phyloP scores from a whole-genome alignment of 495 filamentous ascomycete genomes.

The Aspergillus heteromorphus region DNA sequence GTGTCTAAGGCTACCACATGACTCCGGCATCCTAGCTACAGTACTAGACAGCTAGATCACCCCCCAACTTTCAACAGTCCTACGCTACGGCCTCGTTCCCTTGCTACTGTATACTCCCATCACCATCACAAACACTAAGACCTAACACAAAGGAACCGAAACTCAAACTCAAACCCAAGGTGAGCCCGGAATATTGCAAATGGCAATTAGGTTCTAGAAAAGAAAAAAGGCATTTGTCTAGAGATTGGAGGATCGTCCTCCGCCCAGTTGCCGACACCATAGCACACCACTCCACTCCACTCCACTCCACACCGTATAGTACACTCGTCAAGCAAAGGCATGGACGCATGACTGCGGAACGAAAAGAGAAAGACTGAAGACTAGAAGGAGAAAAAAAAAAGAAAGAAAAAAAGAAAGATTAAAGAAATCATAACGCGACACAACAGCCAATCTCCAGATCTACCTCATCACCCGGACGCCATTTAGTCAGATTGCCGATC shows the following conservation, averaged over 20 bases:
- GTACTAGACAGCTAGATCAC: no score
- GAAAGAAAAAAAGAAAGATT: conserved; percentile 1
- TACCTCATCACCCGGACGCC: conserved; percentile 17
- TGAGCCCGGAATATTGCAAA: no score
- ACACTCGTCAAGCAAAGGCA: conserved; percentile 9
- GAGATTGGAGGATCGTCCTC: no score
- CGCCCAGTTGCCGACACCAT: no score
- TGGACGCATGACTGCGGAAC: conserved; percentile 3
- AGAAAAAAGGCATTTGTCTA: no score
- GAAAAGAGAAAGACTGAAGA: neutral
- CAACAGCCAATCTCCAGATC: conserved; percentile 14
- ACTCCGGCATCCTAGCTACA: no score
- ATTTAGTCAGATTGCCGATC: conserved; percentile 7
- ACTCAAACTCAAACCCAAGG: no score
- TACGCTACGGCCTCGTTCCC: neutral
- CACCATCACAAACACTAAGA: no score
- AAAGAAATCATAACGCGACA: neutral
- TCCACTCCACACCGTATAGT: conserved; percentile 16
- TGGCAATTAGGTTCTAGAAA: no score
- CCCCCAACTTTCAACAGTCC: neutral
- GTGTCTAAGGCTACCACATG: no score
- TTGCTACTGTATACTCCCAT: neutral
- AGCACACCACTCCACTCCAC: neutral
- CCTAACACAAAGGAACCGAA: no score
- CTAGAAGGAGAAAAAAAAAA: conserved; percentile 2